Percentiles rank a stretch among this genome's conserved stretches.
Conservation (phyloP, 306 rosid species). For the Quercus robur region DNA sequence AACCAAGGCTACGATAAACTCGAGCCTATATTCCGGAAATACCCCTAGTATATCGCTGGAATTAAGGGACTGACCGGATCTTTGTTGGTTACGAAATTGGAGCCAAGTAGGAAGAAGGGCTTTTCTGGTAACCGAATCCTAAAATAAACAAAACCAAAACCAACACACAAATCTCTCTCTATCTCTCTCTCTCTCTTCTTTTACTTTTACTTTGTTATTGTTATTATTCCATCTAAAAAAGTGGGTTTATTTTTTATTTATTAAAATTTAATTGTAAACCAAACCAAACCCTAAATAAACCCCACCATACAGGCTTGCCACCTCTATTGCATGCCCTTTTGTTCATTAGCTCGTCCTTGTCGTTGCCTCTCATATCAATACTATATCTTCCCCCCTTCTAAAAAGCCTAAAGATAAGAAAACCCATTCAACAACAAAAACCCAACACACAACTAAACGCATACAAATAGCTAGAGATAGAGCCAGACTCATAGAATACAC, state of each 20-base stretch:
- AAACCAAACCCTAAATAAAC: slow-evolving; percentile 57
- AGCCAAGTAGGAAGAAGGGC: slow-evolving; percentile 10
- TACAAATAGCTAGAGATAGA: not conserved
- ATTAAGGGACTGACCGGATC: slow-evolving; percentile 26
- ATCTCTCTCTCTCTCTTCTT: not conserved
- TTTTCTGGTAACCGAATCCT: slow-evolving; percentile 30
- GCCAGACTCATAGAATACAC: not conserved
- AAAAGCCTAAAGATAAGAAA: slow-evolving; percentile 18
- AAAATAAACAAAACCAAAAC: slow-evolving; percentile 41
- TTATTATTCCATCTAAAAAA: not conserved
- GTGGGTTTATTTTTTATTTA: not conserved
- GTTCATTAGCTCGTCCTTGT: slow-evolving; percentile 32
- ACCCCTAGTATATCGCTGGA: slow-evolving; percentile 3
- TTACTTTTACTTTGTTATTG: not conserved
- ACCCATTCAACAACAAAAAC: too few species aligned
- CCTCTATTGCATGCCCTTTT: slow-evolving; percentile 52
- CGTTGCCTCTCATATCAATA: not conserved
- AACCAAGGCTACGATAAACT: not conserved
- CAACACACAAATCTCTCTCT: slow-evolving; percentile 1
- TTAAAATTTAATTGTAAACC: slow-evolving; percentile 19
- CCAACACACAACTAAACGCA: not conserved
- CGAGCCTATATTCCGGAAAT: slow-evolving; percentile 1
- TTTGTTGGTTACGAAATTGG: slow-evolving; percentile 3
- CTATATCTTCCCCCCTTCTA: not conserved
- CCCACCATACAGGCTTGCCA: slow-evolving; percentile 55